Conservation (phyloP, 2,329 filamentous ascomycete species). For the Amphichorda felina region DNA sequence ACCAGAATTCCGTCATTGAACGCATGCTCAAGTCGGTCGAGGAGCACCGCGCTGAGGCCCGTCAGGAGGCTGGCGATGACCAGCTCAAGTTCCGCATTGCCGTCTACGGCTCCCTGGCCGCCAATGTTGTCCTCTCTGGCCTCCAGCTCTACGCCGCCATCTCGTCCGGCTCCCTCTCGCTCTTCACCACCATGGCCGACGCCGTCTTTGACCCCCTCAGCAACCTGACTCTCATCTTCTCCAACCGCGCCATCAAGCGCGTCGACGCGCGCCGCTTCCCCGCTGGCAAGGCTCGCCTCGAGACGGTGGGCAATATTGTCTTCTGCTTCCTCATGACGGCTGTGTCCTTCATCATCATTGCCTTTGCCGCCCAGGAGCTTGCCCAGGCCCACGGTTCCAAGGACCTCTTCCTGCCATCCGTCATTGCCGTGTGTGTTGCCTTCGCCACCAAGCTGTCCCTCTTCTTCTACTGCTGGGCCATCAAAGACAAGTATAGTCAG, state of each 20-base stretch:
- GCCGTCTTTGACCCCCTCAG: conserved; percentile 86
- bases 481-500: conserved; percentile 86
- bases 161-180: conserved; percentile 77
- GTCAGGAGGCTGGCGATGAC: conserved; percentile 69
- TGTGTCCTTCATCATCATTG: conserved; percentile 85
- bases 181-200: conserved; percentile 97
- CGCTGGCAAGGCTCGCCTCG: conserved; percentile 84
- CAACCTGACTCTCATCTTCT: conserved; percentile 78
- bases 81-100: conserved; percentile 63
- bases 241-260: conserved; percentile 74
- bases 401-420: conserved; percentile 66
- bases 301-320: conserved; percentile 89
- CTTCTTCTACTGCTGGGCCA: conserved; percentile 85
- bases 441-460: conserved; percentile 74
- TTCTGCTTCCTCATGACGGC: conserved; percentile 96
- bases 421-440: conserved; percentile 74
- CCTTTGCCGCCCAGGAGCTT: conserved; percentile 69
- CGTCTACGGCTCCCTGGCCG: conserved; percentile 57
- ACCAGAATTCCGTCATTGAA: conserved; percentile 89
- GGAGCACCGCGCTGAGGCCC: conserved; percentile 74
- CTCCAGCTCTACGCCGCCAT: conserved; percentile 86
- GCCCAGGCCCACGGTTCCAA: conserved; percentile 42
- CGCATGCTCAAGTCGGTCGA: conserved; percentile 85
- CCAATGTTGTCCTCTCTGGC: conserved; percentile 66
- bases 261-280: conserved; percentile 83